phyloP scores from a whole-genome alignment of 441 rosid species.

The Syzygium syzygioides region DNA sequence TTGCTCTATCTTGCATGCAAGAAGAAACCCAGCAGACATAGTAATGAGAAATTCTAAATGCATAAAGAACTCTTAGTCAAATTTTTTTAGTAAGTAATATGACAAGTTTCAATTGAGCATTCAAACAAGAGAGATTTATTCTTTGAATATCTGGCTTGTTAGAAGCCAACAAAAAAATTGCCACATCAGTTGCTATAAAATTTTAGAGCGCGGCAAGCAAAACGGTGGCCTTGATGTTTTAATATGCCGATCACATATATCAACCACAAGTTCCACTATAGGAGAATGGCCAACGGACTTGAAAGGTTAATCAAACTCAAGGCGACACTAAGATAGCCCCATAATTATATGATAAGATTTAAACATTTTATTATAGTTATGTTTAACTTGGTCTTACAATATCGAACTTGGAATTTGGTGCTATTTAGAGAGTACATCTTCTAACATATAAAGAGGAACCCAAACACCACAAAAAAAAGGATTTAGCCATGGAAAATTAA shows the following conservation, averaged over 20 bases:
- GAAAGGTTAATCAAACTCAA: background rate
- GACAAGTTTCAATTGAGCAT: background rate
- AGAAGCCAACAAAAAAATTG: background rate
- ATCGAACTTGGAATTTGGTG: conserved; percentile 38
- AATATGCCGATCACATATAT: background rate
- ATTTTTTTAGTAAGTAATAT: background rate
- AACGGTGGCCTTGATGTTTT: accelerated
- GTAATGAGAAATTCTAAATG: background rate
- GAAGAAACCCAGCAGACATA: background rate
- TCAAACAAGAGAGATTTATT: background rate
- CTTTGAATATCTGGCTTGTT: background rate
- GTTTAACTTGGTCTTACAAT: background rate
- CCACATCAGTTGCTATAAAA: background rate
- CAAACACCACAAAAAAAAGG: no score
- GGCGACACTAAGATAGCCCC: background rate
- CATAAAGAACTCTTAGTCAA: background rate
- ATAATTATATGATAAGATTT: background rate
- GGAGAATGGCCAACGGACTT: background rate
- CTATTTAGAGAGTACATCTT: conserved; percentile 24
- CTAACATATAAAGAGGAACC: background rate
- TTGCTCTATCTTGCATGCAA: background rate
- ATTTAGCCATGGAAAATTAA: no score
- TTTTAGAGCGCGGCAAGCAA: background rate
- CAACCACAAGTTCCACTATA: no score
- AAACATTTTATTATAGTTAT: background rate